phyloP scores from a whole-genome alignment of 2,329 filamentous ascomycete genomes.

The Geosmithia flava region DNA sequence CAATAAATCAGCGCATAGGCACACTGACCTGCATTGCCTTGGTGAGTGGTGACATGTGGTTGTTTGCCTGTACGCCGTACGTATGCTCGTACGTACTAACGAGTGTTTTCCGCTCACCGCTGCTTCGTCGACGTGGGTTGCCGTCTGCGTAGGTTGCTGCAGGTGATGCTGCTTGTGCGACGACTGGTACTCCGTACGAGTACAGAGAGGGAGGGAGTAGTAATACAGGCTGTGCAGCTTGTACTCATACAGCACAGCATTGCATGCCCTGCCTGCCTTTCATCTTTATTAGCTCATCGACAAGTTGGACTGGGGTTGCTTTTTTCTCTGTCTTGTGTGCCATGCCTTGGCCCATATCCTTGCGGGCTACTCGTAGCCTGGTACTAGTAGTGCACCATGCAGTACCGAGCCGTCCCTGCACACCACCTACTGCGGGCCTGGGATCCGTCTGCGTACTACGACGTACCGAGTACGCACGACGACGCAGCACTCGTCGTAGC shows the following conservation, averaged over 20 bases:
- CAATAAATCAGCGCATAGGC: neutral
- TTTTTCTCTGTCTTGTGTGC: neutral
- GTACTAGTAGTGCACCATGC: neutral
- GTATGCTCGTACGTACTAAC: neutral
- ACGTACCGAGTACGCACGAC: neutral
- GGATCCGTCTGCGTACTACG: neutral
- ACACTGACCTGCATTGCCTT: neutral
- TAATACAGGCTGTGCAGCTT: neutral
- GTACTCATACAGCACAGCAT: neutral
- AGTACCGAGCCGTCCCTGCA: neutral
- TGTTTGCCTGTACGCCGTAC: neutral
- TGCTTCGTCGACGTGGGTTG: conserved; percentile 1
- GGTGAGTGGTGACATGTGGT: neutral
- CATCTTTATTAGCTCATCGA: neutral
- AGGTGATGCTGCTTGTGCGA: neutral
- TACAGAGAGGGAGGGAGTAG: too few species aligned
- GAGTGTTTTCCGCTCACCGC: conserved; percentile 1
- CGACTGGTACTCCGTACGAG: too few species aligned
- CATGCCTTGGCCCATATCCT: neutral
- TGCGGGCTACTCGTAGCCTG: neutral
- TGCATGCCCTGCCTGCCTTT: neutral
- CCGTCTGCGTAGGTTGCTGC: neutral
- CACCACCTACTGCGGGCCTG: neutral
- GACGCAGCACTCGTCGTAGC: too few species aligned
- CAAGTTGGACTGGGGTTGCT: neutral